Percentiles rank a stretch among this genome's conserved stretches.
phyloP scores from a whole-genome alignment of 2,329 filamentous ascomycete genomes.

The Amauroascus verrucosus region DNA sequence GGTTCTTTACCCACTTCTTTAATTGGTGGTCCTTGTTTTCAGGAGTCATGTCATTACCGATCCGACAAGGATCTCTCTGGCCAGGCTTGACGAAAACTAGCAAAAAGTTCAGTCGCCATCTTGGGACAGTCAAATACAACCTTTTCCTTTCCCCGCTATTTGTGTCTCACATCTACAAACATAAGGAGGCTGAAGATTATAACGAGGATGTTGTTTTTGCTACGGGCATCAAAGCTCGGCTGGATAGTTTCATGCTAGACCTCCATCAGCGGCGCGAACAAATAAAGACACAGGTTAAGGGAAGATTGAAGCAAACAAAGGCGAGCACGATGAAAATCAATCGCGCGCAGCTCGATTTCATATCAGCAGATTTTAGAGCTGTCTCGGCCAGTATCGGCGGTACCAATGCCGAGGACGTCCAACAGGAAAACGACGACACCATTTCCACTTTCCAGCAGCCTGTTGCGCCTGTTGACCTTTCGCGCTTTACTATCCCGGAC shows the following conservation, averaged over 20 bases:
- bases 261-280: slow-evolving; percentile 89
- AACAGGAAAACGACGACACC: slow-evolving; percentile 53
- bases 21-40: slow-evolving; percentile 96
- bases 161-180: slow-evolving; percentile 95
- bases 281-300: slow-evolving; percentile 71
- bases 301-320: slow-evolving; percentile 62
- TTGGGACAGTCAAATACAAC: slow-evolving; percentile 98
- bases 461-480: slow-evolving; percentile 51
- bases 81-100: slow-evolving; percentile 89
- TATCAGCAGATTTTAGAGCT: slow-evolving; percentile 82
- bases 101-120: slow-evolving; percentile 94
- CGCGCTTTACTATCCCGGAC: slow-evolving; percentile 88
- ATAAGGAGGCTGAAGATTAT: slow-evolving; percentile 88
- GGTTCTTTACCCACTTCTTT: slow-evolving; percentile 98
- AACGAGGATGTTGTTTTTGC: slow-evolving; percentile 69
- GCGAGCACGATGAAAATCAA: slow-evolving; percentile 95
- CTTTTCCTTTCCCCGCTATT: slow-evolving; percentile 84
- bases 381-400: slow-evolving; percentile 83
- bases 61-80: slow-evolving; percentile 85
- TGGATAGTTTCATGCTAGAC: slow-evolving; percentile 96
- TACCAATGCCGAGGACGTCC: slow-evolving; percentile 65
- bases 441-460: slow-evolving; percentile 47
- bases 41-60: slow-evolving; percentile 84
- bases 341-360: slow-evolving; percentile 82
- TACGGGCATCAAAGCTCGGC: slow-evolving; percentile 88